Conservation (phyloP, 441 rosid genomes). For the Viola pubescens region DNA sequence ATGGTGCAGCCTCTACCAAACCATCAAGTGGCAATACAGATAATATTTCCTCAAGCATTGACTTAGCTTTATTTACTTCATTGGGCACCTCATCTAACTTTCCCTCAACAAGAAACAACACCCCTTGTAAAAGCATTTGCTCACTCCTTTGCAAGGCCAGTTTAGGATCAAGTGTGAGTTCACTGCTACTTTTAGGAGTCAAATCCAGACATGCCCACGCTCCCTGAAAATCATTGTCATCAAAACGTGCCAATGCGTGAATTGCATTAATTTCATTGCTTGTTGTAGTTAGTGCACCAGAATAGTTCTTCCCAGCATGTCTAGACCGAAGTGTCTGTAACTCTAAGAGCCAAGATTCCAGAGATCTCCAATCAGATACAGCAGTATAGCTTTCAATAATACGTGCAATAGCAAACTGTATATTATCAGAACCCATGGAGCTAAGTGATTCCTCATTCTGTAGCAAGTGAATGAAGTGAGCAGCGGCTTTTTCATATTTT, state of each 20-base stretch:
- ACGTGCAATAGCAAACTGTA: slow-evolving; percentile 81
- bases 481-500: slow-evolving; percentile 82
- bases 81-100: slow-evolving; percentile 54
- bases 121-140: slow-evolving; percentile 95
- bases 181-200: slow-evolving; percentile 91
- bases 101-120: slow-evolving; percentile 72
- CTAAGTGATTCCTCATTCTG: slow-evolving; percentile 73
- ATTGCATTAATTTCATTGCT: slow-evolving; percentile 94
- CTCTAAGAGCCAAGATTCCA: slow-evolving; percentile 81
- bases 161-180: slow-evolving; percentile 89
- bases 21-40: slow-evolving; percentile 82
- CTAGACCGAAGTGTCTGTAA: slow-evolving; percentile 87
- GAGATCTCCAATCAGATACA: slow-evolving; percentile 85
- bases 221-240: slow-evolving; percentile 78
- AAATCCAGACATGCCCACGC: slow-evolving; percentile 93
- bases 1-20: slow-evolving; percentile 64
- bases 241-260: slow-evolving; percentile 87
- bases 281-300: slow-evolving; percentile 92
- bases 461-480: slow-evolving; percentile 71
- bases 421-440: slow-evolving; percentile 84
- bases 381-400: slow-evolving; percentile 89
- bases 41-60: slow-evolving; percentile 81
- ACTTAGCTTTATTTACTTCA: slow-evolving; percentile 71
- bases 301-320: slow-evolving; percentile 90
- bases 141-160: slow-evolving; percentile 94